These are phyloP conservation scores for Solanum hybrid DNA, from an alignment of 305 asterid genomes.

Conservation along the genomic window DNA sequence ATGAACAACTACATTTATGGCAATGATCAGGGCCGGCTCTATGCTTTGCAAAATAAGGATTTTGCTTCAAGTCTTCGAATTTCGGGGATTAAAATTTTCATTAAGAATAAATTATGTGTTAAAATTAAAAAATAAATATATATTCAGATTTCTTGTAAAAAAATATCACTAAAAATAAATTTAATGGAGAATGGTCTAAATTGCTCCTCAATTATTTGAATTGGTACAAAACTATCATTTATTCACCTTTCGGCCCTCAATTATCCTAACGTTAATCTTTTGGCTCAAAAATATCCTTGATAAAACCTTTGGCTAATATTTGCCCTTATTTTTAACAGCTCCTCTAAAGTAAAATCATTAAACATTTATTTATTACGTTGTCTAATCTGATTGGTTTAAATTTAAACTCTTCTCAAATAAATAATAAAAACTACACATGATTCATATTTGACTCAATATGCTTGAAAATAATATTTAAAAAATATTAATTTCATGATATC, in stretches of 20 bases:
- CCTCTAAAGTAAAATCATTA: background rate
- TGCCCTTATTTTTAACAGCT: too few relatives aligned
- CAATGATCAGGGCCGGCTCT: background rate
- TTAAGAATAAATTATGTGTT: too few relatives aligned
- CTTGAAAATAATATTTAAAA: background rate
- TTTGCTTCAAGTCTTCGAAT: background rate
- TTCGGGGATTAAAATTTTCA: too few relatives aligned
- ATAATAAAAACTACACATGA: background rate
- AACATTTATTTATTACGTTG: too few relatives aligned
- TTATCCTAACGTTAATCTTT: background rate
- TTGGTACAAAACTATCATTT: background rate
- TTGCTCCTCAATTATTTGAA: background rate
- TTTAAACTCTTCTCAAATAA: background rate
- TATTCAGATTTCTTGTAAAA: background rate
- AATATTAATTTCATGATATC: background rate
- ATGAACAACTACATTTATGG: background rate
- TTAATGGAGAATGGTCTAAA: background rate
- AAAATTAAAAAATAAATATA: too few relatives aligned
- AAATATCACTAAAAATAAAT: too few relatives aligned
- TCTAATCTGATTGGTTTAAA: background rate
- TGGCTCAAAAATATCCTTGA: background rate
- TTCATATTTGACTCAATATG: background rate
- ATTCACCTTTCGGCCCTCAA: background rate
- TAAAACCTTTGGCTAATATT: background rate
- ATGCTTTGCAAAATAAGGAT: too few relatives aligned